Percentiles rank a stretch among this genome's conserved stretches.
phyloP scores from a whole-genome alignment of 2,329 filamentous ascomycete species.

The Penicillium sp. region DNA sequence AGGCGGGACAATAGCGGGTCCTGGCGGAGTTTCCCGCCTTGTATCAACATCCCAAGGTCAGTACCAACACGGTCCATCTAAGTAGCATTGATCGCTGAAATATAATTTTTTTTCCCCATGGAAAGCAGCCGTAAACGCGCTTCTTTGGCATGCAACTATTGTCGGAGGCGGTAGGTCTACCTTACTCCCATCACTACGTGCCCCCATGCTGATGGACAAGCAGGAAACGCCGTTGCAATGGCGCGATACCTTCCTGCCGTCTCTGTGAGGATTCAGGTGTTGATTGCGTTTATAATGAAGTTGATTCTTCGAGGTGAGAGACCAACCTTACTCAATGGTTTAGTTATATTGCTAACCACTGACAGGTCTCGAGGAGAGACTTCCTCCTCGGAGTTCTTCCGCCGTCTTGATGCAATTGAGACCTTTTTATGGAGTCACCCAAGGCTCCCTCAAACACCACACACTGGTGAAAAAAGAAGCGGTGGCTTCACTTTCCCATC shows the following conservation, averaged over 20 bases:
- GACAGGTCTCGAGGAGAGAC: conserved; percentile 1
- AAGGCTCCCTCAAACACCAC: conserved; percentile 3
- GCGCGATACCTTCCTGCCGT: conserved; percentile 1
- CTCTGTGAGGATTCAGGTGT: conserved; percentile 6
- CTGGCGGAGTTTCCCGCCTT: conserved; percentile 1
- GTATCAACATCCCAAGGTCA: neutral
- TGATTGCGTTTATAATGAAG: conserved; percentile 7
- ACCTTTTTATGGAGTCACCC: neutral
- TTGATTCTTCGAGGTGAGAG: neutral
- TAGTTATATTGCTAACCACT: neutral
- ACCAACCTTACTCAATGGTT: no score
- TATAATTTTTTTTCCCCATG: neutral
- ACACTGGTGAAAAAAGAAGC: conserved; percentile 1
- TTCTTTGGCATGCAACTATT: conserved; percentile 4
- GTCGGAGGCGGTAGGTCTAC: neutral
- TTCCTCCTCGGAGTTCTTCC: conserved; percentile 4
- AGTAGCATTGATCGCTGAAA: neutral
- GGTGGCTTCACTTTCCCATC: neutral
- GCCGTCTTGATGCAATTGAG: conserved; percentile 8
- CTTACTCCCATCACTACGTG: neutral
- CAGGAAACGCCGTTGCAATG: conserved; percentile 10
- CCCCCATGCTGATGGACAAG: neutral
- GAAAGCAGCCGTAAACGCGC: conserved; percentile 1
- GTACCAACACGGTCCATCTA: neutral
- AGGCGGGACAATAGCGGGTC: neutral